Evolutionary conservation across 441 rosid genomes (phyloP), one percentile per base, ranked within the genome.

Genomic region (Adansonia grandidieri): DNA sequence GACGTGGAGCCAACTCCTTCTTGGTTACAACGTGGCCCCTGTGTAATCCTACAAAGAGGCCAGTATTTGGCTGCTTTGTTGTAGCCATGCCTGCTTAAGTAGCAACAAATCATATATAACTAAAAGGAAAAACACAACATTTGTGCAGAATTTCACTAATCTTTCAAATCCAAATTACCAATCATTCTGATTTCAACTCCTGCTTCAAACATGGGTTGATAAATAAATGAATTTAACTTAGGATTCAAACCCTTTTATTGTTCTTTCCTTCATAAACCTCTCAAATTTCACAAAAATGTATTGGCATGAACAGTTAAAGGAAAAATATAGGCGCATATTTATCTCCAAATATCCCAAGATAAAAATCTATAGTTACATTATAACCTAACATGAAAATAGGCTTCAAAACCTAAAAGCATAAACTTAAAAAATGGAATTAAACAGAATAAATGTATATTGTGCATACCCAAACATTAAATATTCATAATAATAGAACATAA

Each of bases 11-110:
- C 81, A 84, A 78, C 78, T 90, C 92, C 79, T 84, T 90, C 87
- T 83, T 90, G 63, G 93, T 90, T 6, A 87, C 88, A 54, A 90
- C 32, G 60, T 90, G 92, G 14, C 93, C 92, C 77, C 80, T 88
- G 80, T 87, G 89, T 79, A 89, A 69, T 42, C 91, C 92, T 6
- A 88, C 90, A 74, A 82, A 87, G 24, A 90, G 88, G 64, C 92
- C 93, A 13, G 89, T 80, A 51, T 81, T 87, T 5, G 87, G 88
- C 84, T 82, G 87, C 79, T 85, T 85, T 14, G 92, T 85, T 14
- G 92, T 85, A 74, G 93, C 88, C 93, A 87, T 88, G 61, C 82
- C 88, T 84, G 78, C 71, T 65, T 19, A 45, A 78, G 44, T 2
- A 60, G 58, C 14, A 47, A 17, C 48, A 62, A 13, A 40, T 54